phyloP scores from a whole-genome alignment of 164 flowering plant genomes.

The Berberis thunbergii region DNA sequence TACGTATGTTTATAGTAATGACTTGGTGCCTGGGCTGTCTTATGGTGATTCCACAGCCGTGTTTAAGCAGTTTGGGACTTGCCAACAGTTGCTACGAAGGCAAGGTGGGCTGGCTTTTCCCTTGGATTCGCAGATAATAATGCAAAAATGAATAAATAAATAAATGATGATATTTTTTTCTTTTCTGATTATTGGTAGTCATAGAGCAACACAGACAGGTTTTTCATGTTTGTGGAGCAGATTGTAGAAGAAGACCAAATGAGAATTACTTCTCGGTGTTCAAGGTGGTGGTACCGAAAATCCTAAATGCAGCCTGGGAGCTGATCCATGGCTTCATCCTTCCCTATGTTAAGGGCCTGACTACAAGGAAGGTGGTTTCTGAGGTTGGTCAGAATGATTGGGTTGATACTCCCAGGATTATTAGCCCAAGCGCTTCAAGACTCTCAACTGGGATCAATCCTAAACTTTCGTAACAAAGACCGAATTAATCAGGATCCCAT shows the following conservation, averaged over 20 bases:
- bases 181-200: too few species aligned
- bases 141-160: not conserved
- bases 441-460: slow-evolving; percentile 33
- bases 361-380: slow-evolving; percentile 43
- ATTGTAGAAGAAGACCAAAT: slow-evolving; percentile 49
- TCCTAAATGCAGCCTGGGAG: slow-evolving; percentile 58
- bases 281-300: slow-evolving; percentile 33
- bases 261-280: slow-evolving; percentile 61
- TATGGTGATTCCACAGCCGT: slow-evolving; percentile 41
- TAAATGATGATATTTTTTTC: not conserved
- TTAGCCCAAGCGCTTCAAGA: slow-evolving; percentile 52
- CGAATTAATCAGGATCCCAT: slow-evolving; percentile 1
- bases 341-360: slow-evolving; percentile 24
- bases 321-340: slow-evolving; percentile 35
- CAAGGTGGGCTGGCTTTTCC: slow-evolving; percentile 32
- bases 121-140: not conserved
- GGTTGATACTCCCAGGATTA: slow-evolving; percentile 54
- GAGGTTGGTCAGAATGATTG: slow-evolving; percentile 32
- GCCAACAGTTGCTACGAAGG: slow-evolving; percentile 59
- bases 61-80: slow-evolving; percentile 68
- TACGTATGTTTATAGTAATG: slow-evolving; percentile 66
- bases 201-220: not conserved
- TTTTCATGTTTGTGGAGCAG: slow-evolving; percentile 19
- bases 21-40: slow-evolving; percentile 77
- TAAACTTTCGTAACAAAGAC: slow-evolving; percentile 3